Percentiles rank a stretch among this genome's conserved stretches.
phyloP scores from a whole-genome alignment of 2,329 filamentous ascomycete species.

The Aspergillus quadrilineatus region DNA sequence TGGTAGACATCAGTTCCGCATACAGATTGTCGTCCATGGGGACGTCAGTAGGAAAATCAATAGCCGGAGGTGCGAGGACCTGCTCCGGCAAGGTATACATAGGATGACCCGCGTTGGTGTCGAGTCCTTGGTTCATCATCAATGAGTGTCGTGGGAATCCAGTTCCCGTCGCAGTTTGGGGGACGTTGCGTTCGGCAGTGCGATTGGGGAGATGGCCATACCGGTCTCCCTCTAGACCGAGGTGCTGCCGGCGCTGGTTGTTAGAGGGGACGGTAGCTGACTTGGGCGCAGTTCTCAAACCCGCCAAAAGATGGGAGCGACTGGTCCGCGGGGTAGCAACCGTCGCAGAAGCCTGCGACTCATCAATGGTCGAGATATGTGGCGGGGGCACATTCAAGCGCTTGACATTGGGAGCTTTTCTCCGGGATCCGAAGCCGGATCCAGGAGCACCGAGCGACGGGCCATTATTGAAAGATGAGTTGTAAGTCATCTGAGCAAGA shows the following conservation, averaged over 20 bases:
- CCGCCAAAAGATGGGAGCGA: conserved; percentile 89
- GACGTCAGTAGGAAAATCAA: conserved; percentile 68
- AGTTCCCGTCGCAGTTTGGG: conserved; percentile 60
- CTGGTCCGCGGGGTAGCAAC: conserved; percentile 85
- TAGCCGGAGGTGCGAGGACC: conserved; percentile 66
- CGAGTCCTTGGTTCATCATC: conserved; percentile 31
- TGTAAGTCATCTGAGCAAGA: conserved; percentile 99
- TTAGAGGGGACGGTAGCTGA: conserved; percentile 70
- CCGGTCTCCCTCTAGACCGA: conserved; percentile 49
- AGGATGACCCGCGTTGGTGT: conserved; percentile 51
- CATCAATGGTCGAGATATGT: conserved; percentile 68
- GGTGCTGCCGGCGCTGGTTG: conserved; percentile 58
- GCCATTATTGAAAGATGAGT: conserved; percentile 67
- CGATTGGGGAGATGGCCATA: conserved; percentile 47
- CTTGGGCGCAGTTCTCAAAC: conserved; percentile 90
- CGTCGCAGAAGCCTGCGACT: conserved; percentile 63
- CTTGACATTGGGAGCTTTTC: conserved; percentile 84
- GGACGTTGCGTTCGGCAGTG: conserved; percentile 47
- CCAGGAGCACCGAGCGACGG: conserved; percentile 70
- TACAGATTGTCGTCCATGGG: conserved; percentile 83
- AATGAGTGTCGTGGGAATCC: conserved; percentile 51
- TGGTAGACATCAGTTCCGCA: conserved; percentile 85
- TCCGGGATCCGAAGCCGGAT: conserved; percentile 80
- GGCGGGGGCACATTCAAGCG: conserved; percentile 75
- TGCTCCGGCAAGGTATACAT: conserved; percentile 77